Conservation (phyloP, 306 rosid genomes). For the Sindora glabra region DNA sequence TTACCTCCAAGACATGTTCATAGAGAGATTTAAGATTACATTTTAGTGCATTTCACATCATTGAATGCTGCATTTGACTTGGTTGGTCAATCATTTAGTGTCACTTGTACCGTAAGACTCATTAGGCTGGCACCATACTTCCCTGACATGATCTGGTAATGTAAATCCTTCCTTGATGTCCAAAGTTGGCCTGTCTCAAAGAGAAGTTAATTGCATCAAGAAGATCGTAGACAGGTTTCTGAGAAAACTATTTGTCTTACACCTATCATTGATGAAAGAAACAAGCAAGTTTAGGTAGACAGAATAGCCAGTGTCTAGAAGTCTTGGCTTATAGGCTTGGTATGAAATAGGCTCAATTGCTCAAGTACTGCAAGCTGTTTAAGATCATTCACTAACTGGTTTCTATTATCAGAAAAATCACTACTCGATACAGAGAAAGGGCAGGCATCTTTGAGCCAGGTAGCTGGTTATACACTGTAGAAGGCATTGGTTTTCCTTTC, state of each 20-base stretch:
- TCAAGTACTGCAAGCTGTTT: background rate
- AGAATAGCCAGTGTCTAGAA: too few species aligned
- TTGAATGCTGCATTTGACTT: background rate
- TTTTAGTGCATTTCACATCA: background rate
- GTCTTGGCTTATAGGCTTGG: background rate
- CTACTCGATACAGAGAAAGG: slow-evolving; percentile 29
- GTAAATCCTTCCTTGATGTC: too few species aligned
- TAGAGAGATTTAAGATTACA: background rate
- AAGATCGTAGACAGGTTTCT: too few species aligned
- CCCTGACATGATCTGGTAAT: background rate
- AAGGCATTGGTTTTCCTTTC: slow-evolving; percentile 1
- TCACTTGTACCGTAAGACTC: background rate
- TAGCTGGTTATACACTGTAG: slow-evolving; percentile 21
- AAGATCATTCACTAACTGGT: background rate
- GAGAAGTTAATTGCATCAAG: background rate
- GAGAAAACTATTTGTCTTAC: too few species aligned
- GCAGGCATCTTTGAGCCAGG: slow-evolving; percentile 38
- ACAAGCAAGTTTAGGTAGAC: too few species aligned
- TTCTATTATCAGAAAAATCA: slow-evolving; percentile 46
- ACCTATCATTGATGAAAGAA: too few species aligned
- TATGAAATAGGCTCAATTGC: background rate
- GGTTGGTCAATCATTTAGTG: too few species aligned
- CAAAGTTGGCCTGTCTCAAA: background rate
- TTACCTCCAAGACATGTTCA: background rate
- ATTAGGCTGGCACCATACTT: background rate